These are phyloP conservation scores for Beta corolliflora DNA, from an alignment of 179 eudicot species.

Conservation along the genomic window DNA sequence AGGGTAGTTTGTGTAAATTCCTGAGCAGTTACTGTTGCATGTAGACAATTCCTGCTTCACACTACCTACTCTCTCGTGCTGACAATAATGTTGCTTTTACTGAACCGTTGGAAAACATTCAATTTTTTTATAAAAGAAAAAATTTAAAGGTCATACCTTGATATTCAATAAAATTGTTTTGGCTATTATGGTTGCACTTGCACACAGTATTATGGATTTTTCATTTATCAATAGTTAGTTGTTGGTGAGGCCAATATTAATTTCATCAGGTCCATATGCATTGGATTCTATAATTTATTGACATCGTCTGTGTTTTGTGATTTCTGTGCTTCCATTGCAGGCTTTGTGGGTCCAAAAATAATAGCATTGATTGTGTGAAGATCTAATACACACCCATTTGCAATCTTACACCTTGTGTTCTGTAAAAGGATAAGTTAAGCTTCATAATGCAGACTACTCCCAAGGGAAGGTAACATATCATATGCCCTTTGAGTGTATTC, in stretches of 20 bases:
- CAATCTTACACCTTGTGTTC: conserved; percentile 22
- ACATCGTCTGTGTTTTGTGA: conserved; percentile 32
- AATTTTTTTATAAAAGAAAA: not conserved
- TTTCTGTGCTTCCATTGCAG: conserved; percentile 38
- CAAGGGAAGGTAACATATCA: conserved; percentile 48
- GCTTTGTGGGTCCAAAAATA: conserved; percentile 42
- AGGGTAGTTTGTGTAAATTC: conserved; percentile 12
- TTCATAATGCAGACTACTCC: conserved; percentile 56
- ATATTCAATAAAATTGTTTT: not conserved
- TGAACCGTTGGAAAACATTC: conserved; percentile 20
- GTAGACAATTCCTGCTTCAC: not conserved
- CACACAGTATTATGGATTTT: not conserved
- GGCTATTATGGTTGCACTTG: not conserved
- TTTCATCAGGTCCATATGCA: conserved; percentile 32
- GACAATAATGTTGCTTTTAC: conserved; percentile 29
- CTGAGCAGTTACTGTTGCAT: conserved; percentile 20
- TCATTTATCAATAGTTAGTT: not conserved
- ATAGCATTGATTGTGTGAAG: conserved; percentile 43
- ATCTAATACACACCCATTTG: not conserved
- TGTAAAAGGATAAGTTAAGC: conserved; percentile 20
- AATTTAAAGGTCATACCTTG: not conserved
- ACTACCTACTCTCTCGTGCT: conserved; percentile 41
- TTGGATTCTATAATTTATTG: conserved; percentile 28
- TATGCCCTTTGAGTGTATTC: conserved; percentile 12
- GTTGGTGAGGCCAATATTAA: conserved; percentile 14